Conservation (phyloP, 2,329 filamentous ascomycete genomes). For the Ascochyta viciae-villosae region DNA sequence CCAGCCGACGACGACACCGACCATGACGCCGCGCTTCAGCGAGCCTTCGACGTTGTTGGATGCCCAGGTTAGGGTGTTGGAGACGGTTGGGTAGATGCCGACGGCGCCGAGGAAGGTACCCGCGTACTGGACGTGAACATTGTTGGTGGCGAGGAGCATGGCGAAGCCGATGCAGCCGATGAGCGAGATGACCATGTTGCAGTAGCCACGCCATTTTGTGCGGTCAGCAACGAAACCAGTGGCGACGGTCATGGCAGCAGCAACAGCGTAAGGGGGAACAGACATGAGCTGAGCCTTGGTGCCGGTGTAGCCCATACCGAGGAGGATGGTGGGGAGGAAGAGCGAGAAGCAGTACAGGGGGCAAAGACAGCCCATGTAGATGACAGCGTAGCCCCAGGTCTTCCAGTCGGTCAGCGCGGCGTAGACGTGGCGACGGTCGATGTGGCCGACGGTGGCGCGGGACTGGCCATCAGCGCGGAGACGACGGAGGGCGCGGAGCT, state of each 20-base stretch:
- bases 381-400: constrained; percentile 61
- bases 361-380: constrained; percentile 68
- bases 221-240: constrained; percentile 80
- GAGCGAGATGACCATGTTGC: constrained; percentile 75
- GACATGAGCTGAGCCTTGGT: constrained; percentile 74
- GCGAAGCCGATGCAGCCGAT: constrained; percentile 79
- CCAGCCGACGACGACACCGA: constrained; percentile 89
- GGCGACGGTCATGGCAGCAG: constrained; percentile 71
- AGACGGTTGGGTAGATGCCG: constrained; percentile 86
- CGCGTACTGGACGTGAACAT: constrained; percentile 76
- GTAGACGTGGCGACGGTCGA: constrained; percentile 49
- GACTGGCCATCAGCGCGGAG: constrained; percentile 74
- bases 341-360: constrained; percentile 47
- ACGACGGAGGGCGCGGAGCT: constrained; percentile 66
- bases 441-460: constrained; percentile 61
- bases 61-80: constrained; percentile 87
- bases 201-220: constrained; percentile 74
- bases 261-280: constrained; percentile 78
- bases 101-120: constrained; percentile 84
- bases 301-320: constrained; percentile 59
- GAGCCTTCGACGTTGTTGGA: constrained; percentile 92
- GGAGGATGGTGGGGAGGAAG: constrained; percentile 58
- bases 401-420: constrained; percentile 58
- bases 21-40: constrained; percentile 86
- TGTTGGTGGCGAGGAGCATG: constrained; percentile 74